phyloP scores from a whole-genome alignment of 352 stramenopile genomes.

The Phytophthora cactorum region DNA sequence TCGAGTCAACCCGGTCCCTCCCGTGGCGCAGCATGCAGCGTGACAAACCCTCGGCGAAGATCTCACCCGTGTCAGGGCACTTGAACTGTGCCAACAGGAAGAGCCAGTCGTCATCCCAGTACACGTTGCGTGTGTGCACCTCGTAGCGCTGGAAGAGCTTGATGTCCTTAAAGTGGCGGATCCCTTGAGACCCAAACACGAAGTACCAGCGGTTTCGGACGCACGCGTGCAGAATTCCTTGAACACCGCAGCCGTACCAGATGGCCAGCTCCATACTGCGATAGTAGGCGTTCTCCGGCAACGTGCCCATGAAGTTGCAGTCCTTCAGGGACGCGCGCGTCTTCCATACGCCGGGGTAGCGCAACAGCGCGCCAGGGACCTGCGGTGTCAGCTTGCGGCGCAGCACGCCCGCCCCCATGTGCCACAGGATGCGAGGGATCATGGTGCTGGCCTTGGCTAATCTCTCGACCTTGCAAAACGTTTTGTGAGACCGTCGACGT shows the following conservation, averaged over 20 bases:
- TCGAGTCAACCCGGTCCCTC: conserved; percentile 53
- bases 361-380: conserved; percentile 52
- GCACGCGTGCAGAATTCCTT: conserved; percentile 65
- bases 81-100: conserved; percentile 73
- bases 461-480: neutral
- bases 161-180: conserved; percentile 70
- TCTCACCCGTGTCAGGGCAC: conserved; percentile 61
- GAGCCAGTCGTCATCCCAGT: conserved; percentile 80
- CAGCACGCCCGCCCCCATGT: conserved; percentile 66
- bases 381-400: conserved; percentile 52
- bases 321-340: conserved; percentile 64
- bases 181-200: conserved; percentile 70
- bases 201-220: conserved; percentile 71
- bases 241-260: conserved; percentile 68
- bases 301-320: conserved; percentile 55
- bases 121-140: conserved; percentile 71
- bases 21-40: conserved; percentile 69
- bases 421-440: conserved; percentile 76
- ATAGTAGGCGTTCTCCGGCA: conserved; percentile 75
- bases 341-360: conserved; percentile 60
- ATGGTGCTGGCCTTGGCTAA: conserved; percentile 23
- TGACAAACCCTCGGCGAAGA: conserved; percentile 71
- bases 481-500: conserved; percentile 13
- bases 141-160: conserved; percentile 60
- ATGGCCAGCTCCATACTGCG: conserved; percentile 78